Evolutionary conservation across 2,329 filamentous ascomycete species (phyloP), one percentile per base, ranked within the genome.

Genomic region (Diaporthe eres): DNA sequence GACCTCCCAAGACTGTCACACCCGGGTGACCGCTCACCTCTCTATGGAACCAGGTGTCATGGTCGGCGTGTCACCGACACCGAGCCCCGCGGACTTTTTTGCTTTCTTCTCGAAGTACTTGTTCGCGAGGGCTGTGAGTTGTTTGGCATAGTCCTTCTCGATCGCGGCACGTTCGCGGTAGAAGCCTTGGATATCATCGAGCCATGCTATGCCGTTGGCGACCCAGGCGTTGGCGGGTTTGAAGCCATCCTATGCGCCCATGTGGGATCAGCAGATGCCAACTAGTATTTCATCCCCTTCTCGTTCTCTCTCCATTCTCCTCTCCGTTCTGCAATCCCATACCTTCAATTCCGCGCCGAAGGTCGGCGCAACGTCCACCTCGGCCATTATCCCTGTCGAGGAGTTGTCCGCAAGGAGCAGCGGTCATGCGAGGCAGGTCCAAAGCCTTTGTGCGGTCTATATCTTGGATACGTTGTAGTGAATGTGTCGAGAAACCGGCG

Each of bases 311-410:
- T 19, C 47, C 22, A 4, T 4, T 15, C 17, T 3, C 28, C 22
- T 17, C 22, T 68, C 47, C 28, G 31, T 57, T 25, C 31, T 47
- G 22, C 47, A 67, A 55, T 71, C 60, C 83, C 86, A 77, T 87
- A 96, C 95, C 94, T 98, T 98, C 84, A 98, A 90, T 88, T 98
- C 96, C 76, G 94, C 92, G 86, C 97, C 97, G 86, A 99, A 98
- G 81, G 94, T 94, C 82, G 95, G 95, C 87, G 92, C 90, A 83
- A 90, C 91, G 81, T 97, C 95, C 85, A 95, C 90, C 85, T 96
- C 94, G 83, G 94, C 92, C 95, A 97, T 98, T 79, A 79, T 85
- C 80, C 78, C 77, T 79, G 70, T 74, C 73, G 42, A 70, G 73
- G 60, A 44, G 55, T 76, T 75, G 76, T 73, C 75, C 74, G 65